phyloP scores from a whole-genome alignment of 164 flowering plant species.

The Echeveria elegans region DNA sequence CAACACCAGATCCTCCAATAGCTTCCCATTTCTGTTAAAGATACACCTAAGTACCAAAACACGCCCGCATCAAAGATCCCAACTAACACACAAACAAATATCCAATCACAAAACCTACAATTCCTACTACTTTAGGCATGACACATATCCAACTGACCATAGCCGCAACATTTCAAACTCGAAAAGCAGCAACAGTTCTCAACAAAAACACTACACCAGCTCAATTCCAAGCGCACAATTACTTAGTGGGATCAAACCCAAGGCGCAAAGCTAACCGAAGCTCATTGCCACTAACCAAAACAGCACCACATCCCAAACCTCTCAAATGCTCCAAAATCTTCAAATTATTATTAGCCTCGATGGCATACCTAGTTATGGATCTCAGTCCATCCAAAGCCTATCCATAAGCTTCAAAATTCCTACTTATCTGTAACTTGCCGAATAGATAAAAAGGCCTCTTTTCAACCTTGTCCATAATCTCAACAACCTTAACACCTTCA shows the following conservation, averaged over 20 bases:
- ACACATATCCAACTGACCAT: background rate
- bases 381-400: slow-evolving; percentile 70
- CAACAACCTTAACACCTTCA: slow-evolving; percentile 63
- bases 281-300: slow-evolving; percentile 95
- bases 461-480: slow-evolving; percentile 58
- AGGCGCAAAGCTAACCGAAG: slow-evolving; percentile 70
- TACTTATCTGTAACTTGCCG: slow-evolving; percentile 74
- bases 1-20: slow-evolving; percentile 78
- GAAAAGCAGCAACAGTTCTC: background rate
- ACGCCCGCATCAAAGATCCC: background rate
- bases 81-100: background rate
- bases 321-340: slow-evolving; percentile 93
- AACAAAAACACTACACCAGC: background rate
- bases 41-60: slow-evolving; percentile 46
- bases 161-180: background rate
- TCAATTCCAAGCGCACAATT: background rate
- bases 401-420: slow-evolving; percentile 73
- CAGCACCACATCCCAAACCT: slow-evolving; percentile 88
- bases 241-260: slow-evolving; percentile 91
- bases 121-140: background rate
- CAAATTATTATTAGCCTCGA: slow-evolving; percentile 87
- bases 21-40: slow-evolving; percentile 94
- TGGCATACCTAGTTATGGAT: slow-evolving; percentile 80
- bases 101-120: background rate
- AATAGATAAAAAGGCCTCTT: slow-evolving; percentile 80